A percentile compares a stretch with the other conserved stretches of the same genome.
phyloP scores from a whole-genome alignment of 352 stramenopile genomes.

The Pythium dissotocum region DNA sequence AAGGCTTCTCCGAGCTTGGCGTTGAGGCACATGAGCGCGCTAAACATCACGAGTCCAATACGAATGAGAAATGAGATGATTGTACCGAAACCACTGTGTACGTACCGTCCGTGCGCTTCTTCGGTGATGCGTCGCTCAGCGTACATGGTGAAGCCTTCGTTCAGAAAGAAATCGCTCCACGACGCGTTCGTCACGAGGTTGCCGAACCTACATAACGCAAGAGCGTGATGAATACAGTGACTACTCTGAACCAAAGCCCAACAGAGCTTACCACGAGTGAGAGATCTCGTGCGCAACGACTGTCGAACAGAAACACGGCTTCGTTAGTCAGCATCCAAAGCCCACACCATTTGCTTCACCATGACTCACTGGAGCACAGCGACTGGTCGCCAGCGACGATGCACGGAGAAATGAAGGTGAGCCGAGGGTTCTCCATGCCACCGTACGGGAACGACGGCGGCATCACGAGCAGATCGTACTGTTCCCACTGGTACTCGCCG shows the following conservation, averaged over 20 bases:
- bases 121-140: slow-evolving; percentile 72
- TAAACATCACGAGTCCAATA: slow-evolving; percentile 16
- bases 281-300: slow-evolving; percentile 84
- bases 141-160: slow-evolving; percentile 90
- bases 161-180: slow-evolving; percentile 89
- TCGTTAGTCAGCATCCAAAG: slow-evolving; percentile 2
- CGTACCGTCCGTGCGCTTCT: slow-evolving; percentile 63
- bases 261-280: slow-evolving; percentile 60
- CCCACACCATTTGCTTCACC: neutral
- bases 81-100: neutral
- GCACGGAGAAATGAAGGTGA: slow-evolving; percentile 86
- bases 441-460: slow-evolving; percentile 94
- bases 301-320: slow-evolving; percentile 14
- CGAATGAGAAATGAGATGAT: neutral
- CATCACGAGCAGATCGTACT: slow-evolving; percentile 85
- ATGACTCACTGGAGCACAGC: slow-evolving; percentile 57
- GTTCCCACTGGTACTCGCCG: slow-evolving; percentile 83
- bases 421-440: slow-evolving; percentile 97
- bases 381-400: slow-evolving; percentile 81
- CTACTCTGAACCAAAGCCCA: neutral
- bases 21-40: slow-evolving; percentile 62
- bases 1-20: slow-evolving; percentile 73
- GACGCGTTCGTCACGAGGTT: slow-evolving; percentile 84
- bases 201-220: slow-evolving; percentile 49
- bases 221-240: neutral